Conservation (phyloP, 2,329 filamentous ascomycete species). For the Macroventuria anomochaeta region DNA sequence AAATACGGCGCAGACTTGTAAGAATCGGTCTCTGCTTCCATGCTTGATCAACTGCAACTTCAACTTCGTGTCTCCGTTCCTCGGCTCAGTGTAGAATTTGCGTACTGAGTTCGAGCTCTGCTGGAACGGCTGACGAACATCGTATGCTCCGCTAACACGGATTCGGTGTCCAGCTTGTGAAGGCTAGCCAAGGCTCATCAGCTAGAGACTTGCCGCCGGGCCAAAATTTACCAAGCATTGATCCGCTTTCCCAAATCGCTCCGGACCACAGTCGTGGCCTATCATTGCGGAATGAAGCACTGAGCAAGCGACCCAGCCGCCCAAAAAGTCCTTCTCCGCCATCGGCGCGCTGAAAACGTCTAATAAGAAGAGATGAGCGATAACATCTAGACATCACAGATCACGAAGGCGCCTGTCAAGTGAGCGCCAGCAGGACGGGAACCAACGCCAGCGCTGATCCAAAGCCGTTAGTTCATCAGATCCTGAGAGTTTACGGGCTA, state of each 20-base stretch:
- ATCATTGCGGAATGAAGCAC: background rate
- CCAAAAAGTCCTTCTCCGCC: background rate
- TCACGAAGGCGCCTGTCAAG: slow-evolving; percentile 7
- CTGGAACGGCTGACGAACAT: background rate
- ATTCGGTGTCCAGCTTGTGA: background rate
- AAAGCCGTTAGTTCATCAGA: slow-evolving; percentile 9
- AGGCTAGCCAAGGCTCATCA: background rate
- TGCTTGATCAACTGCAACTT: background rate
- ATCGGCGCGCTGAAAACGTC: background rate
- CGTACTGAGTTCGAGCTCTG: background rate
- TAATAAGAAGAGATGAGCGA: slow-evolving; percentile 1
- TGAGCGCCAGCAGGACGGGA: slow-evolving; percentile 1
- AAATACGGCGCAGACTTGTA: background rate
- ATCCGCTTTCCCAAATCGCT: no score
- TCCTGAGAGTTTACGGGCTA: background rate
- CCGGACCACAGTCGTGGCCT: no score
- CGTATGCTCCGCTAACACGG: background rate
- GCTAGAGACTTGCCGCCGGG: background rate
- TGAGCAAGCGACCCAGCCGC: background rate
- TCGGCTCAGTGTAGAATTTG: no score
- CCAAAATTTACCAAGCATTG: no score
- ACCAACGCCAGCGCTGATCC: slow-evolving; percentile 4
- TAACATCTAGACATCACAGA: background rate
- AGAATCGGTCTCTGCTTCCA: background rate
- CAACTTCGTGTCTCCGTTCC: background rate